phyloP scores from a whole-genome alignment of 805 yeast genomes.

The Sugiyamaella marilandica region DNA sequence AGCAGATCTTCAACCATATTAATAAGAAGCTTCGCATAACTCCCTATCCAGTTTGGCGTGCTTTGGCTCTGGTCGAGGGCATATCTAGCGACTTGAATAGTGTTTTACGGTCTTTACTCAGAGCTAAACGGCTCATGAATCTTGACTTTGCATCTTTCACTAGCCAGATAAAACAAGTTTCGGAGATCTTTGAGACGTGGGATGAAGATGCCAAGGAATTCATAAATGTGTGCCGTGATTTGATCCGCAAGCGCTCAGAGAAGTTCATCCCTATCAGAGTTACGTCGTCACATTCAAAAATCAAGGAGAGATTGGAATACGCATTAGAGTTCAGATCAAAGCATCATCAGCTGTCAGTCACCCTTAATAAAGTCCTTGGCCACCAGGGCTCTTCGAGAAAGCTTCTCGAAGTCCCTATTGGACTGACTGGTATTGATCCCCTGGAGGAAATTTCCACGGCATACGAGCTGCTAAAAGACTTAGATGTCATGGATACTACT shows the following conservation, averaged over 20 bases:
- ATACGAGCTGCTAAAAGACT: constrained; percentile 36
- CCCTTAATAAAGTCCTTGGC: constrained; percentile 31
- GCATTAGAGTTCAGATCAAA: constrained; percentile 44
- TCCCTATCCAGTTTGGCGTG: constrained; percentile 59
- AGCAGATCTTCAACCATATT: constrained; percentile 53
- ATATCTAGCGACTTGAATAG: constrained; percentile 52
- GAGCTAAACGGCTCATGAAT: constrained; percentile 41
- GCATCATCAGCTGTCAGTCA: constrained; percentile 47
- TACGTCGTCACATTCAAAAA: constrained; percentile 38
- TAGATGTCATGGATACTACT: constrained; percentile 39
- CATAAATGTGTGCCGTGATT: constrained; percentile 64
- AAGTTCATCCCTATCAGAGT: constrained; percentile 63
- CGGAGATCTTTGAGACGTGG: constrained; percentile 43
- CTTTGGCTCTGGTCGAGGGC: constrained; percentile 61
- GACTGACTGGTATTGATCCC: constrained; percentile 26
- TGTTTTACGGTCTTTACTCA: constrained; percentile 40
- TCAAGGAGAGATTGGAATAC: constrained; percentile 42
- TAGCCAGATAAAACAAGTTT: constrained; percentile 28
- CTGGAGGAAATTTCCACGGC: constrained; percentile 38
- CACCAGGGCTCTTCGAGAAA: constrained; percentile 9
- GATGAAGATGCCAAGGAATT: constrained; percentile 61
- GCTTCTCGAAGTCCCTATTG: constrained; percentile 16
- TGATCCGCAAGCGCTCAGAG: constrained; percentile 67
- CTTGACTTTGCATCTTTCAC: constrained; percentile 41
- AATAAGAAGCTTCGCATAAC: constrained; percentile 53